A percentile compares a stretch with the other conserved stretches of the same genome.
Conservation (phyloP, 2,329 filamentous ascomycete genomes). For the Emydomyces testavorans region DNA sequence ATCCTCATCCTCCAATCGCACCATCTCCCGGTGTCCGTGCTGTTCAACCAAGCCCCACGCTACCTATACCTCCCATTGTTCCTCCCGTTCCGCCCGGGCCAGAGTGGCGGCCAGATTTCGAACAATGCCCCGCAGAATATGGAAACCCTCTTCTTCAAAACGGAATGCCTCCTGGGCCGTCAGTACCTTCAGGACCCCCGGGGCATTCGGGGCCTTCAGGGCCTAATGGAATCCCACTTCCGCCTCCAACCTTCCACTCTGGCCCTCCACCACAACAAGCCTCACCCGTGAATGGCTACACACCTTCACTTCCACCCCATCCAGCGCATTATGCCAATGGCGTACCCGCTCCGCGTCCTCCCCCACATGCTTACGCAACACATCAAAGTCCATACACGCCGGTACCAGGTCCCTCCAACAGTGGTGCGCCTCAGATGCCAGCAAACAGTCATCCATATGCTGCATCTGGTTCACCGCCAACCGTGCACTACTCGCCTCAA, state of each 20-base stretch:
- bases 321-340: conserved; percentile 27
- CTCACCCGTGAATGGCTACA: conserved; percentile 23
- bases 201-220: conserved; percentile 19
- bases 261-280: conserved; percentile 29
- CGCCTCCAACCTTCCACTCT: conserved; percentile 28
- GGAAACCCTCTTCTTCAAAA: conserved; percentile 25
- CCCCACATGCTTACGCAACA: conserved; percentile 19
- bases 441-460: conserved; percentile 24
- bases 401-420: neutral
- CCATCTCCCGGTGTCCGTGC: conserved; percentile 19
- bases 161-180: conserved; percentile 18
- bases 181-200: conserved; percentile 20
- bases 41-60: conserved; percentile 10
- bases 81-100: conserved; percentile 22
- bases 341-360: conserved; percentile 23
- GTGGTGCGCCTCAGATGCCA: neutral
- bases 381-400: conserved; percentile 3
- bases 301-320: conserved; percentile 25
- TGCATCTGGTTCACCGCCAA: conserved; percentile 31
- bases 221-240: conserved; percentile 19
- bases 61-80: conserved; percentile 20
- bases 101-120: conserved; percentile 29
- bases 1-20: conserved; percentile 23
- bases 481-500: conserved; percentile 30
- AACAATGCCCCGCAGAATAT: conserved; percentile 26